A percentile compares a stretch with the other conserved stretches of the same genome.
These are phyloP conservation scores for Marsdenia floribunda DNA, from an alignment of 257 asterid genomes.

Conservation along the genomic window DNA sequence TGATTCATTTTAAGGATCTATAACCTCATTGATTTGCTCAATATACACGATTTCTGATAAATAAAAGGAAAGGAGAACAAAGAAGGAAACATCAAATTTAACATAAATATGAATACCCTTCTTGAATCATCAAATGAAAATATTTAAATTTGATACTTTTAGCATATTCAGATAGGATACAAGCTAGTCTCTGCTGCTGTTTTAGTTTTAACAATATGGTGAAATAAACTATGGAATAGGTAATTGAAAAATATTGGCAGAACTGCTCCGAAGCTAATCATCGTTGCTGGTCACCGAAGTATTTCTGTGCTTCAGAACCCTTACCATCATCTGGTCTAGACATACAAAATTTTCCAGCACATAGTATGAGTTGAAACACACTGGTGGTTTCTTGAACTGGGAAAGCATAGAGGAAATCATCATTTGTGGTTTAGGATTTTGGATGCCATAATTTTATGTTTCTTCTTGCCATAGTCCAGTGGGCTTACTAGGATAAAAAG, in stretches of 20 bases:
- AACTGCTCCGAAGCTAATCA: neutral
- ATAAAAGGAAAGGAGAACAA: neutral
- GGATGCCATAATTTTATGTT: neutral
- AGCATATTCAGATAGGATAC: neutral
- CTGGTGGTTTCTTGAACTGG: neutral
- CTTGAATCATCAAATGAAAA: neutral
- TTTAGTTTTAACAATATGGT: neutral
- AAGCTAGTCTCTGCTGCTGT: neutral
- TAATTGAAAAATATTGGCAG: neutral
- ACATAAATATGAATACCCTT: neutral
- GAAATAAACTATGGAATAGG: neutral
- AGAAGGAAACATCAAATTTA: neutral
- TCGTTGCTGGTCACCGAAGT: neutral
- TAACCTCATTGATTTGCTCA: neutral
- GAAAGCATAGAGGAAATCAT: neutral
- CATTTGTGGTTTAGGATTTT: neutral
- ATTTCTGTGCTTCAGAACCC: neutral
- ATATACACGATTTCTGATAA: neutral
- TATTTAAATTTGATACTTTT: neutral
- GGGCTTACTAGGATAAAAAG: neutral
- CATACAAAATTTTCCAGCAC: neutral
- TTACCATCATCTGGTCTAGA: neutral
- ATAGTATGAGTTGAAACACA: neutral
- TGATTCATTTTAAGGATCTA: neutral
- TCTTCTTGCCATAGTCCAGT: neutral